Evolutionary conservation across 805 yeast species (phyloP), one percentile per base, ranked within the genome.

Genomic region (Candida ficus): DNA sequence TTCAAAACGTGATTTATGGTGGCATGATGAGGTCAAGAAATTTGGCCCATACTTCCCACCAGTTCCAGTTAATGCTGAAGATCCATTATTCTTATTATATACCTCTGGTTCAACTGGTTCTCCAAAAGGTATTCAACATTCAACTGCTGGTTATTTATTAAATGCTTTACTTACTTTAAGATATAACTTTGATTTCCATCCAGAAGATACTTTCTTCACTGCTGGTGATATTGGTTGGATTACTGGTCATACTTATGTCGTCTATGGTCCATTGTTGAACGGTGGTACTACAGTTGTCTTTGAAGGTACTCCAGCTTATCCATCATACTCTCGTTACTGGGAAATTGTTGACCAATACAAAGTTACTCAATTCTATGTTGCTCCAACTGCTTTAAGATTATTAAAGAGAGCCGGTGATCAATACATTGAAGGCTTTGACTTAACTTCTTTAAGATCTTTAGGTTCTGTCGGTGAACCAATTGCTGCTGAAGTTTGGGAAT

Each of bases 161-260:
- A 83, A 85, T 45, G 89, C 93, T 16, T 68, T 80, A 42, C 50
- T 84, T 57, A 77, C 91, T 35, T 80, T 88, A 54, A 79, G 79
- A 56, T 85, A 85, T 56, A 75, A 78, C 33, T 85, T 85, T 62
- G 95, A 85, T 62, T 70, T 83, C 30, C 89, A 84, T 54, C 72
- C 75, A 31, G 80, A 81, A 43, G 95, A 85, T 58, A 68, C 78
- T 12, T 70, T 85, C 42, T 85, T 85, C 71, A 84, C 93, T 14
- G 93, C 95, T 23, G 95, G 93, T 59, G 95, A 85, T 65, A 83
- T 85, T 39, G 95, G 95, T 56, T 85, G 95, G 95, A 83, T 85
- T 56, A 85, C 95, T 7, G 95, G 95, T 43, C 95, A 85, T 65
- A 74, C 93, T 10, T 85, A 85, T 55, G 89, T 79, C 16, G 76